A percentile compares a stretch with the other conserved stretches of the same genome.
phyloP scores from a whole-genome alignment of 306 rosid genomes.

The Cicer bijugum region DNA sequence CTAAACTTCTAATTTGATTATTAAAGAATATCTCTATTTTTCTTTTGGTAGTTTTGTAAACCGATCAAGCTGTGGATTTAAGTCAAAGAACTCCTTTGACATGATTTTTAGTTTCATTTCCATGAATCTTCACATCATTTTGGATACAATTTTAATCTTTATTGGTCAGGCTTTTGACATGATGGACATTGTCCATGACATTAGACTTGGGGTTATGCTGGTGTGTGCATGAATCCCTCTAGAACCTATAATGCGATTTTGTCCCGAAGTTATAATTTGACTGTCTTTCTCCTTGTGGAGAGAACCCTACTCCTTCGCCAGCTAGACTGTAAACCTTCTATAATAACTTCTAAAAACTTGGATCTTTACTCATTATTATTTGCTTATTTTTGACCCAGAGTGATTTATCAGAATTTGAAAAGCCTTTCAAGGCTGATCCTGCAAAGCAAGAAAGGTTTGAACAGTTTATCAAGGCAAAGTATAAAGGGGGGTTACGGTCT shows the following conservation, averaged over 20 bases:
- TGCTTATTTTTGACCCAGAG: constrained; percentile 52
- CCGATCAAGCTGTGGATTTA: constrained; percentile 31
- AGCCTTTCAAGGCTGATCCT: constrained; percentile 90
- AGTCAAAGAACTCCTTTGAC: constrained; percentile 35
- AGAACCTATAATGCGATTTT: constrained; percentile 26
- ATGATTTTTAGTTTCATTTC: constrained; percentile 14
- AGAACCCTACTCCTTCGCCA: constrained; percentile 18
- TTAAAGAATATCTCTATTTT: constrained; percentile 34
- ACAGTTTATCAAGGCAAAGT: constrained; percentile 83
- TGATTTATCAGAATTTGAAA: constrained; percentile 58
- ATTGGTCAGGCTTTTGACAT: constrained; percentile 28
- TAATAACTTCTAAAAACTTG: constrained; percentile 7
- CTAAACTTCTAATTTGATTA: constrained; percentile 37
- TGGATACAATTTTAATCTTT: constrained; percentile 19
- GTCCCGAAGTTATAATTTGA: not conserved
- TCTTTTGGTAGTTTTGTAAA: constrained; percentile 42
- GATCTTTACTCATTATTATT: constrained; percentile 17
- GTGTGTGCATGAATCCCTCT: constrained; percentile 25
- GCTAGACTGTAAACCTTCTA: constrained; percentile 20
- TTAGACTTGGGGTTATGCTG: constrained; percentile 37
- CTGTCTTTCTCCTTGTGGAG: constrained; percentile 24
- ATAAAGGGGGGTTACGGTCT: constrained; percentile 88
- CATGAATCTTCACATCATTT: constrained; percentile 16
- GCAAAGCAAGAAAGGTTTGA: constrained; percentile 95
- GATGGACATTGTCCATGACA: constrained; percentile 9